Evolutionary conservation across 345 rosid species (phyloP).

Genomic region (Rubroshorea leprosula): DNA sequence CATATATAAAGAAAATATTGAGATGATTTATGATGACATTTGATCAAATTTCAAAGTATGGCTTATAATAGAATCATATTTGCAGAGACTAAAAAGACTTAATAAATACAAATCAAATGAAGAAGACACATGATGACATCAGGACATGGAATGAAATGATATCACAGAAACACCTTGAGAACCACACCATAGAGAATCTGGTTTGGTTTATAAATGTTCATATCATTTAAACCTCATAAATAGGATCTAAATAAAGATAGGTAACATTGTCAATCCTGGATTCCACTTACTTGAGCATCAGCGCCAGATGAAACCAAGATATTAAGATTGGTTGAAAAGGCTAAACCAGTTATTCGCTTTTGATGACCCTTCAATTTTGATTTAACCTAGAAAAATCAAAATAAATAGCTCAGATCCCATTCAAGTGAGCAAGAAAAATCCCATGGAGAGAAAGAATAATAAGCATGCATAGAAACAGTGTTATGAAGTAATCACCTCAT

Average conservation of each 20-base stretch:
- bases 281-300: slow-evolving; percentile 37
- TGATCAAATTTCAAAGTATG: too few relatives aligned
- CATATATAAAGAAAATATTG: slow-evolving; percentile 3
- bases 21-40: neutral
- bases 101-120: too few relatives aligned
- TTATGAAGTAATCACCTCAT: slow-evolving; percentile 24
- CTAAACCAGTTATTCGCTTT: slow-evolving; percentile 34
- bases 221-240: neutral
- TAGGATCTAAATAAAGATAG: slow-evolving; percentile 4
- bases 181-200: neutral
- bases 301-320: slow-evolving; percentile 42
- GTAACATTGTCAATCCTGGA: neutral
- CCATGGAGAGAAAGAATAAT: neutral
- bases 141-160: too few relatives aligned
- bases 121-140: too few relatives aligned
- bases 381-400: slow-evolving; percentile 25
- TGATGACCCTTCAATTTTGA: slow-evolving; percentile 36
- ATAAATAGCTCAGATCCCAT: neutral
- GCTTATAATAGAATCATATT: too few relatives aligned
- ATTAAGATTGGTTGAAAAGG: slow-evolving; percentile 32
- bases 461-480: neutral
- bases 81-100: too few relatives aligned
- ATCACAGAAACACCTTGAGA: too few relatives aligned
- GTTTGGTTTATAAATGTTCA: too few relatives aligned
- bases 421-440: neutral